Conservation (phyloP, 1,139 yeast species). For the Pichia sp. region DNA sequence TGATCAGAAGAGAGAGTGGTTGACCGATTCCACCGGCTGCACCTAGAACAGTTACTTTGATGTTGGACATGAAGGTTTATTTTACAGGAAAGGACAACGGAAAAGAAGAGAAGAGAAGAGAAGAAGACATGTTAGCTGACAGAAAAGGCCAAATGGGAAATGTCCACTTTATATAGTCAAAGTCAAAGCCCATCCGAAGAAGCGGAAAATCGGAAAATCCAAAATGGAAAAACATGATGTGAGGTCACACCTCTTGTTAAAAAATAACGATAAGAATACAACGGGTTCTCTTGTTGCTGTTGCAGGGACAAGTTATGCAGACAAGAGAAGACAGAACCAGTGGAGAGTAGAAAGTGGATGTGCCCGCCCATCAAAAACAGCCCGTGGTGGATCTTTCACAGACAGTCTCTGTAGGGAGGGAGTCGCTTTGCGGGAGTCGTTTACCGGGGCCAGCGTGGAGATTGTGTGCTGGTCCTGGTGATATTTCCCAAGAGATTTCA, state of each 20-base stretch:
- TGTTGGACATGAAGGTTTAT: neutral
- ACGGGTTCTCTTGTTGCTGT: too few relatives aligned
- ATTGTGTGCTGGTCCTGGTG: conserved; percentile 2
- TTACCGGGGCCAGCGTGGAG: conserved; percentile 7
- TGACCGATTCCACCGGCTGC: conserved; percentile 93
- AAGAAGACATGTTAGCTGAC: neutral
- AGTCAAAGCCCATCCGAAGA: neutral
- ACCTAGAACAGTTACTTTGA: conserved; percentile 66
- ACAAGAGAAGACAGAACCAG: too few relatives aligned
- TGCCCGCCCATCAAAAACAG: conserved; percentile 11
- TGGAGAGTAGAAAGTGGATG: too few relatives aligned
- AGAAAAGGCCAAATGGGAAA: neutral
- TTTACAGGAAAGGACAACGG: neutral
- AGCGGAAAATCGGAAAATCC: neutral
- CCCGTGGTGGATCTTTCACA: neutral
- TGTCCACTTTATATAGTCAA: neutral
- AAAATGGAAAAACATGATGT: neutral
- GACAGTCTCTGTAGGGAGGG: conserved; percentile 12
- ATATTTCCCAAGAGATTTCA: conserved; percentile 4
- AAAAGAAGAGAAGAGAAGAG: neutral
- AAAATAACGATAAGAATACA: too few relatives aligned
- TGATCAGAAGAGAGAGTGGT: conserved; percentile 79
- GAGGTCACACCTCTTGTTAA: neutral
- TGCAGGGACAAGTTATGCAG: too few relatives aligned
- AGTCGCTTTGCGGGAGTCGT: conserved; percentile 11